Percentiles rank a stretch among this genome's conserved stretches.
Conservation (phyloP, 768 basidiomycete species). For the Suillus spraguei region DNA sequence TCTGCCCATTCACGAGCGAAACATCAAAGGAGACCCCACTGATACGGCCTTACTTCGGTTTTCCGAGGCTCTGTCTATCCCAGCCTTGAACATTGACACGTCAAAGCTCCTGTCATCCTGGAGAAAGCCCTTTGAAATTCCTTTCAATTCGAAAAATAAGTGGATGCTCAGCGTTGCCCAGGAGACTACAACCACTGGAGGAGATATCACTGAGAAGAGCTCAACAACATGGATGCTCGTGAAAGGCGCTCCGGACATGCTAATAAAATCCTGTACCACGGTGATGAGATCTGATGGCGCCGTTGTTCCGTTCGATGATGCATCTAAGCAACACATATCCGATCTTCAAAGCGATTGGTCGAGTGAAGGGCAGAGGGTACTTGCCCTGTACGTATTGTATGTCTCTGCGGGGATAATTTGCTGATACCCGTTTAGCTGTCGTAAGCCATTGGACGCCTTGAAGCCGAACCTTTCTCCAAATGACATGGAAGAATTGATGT, state of each 20-base stretch:
- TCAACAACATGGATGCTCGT: constrained; percentile 40
- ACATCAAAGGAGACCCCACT: constrained; percentile 50
- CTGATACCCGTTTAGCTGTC: constrained; percentile 23
- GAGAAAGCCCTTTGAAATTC: constrained; percentile 38
- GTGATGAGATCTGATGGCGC: constrained; percentile 37
- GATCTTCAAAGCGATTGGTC: constrained; percentile 45
- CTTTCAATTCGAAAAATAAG: constrained; percentile 56
- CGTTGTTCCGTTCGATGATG: constrained; percentile 33
- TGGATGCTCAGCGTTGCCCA: constrained; percentile 54
- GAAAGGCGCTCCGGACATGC: constrained; percentile 63
- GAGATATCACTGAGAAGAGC: constrained; percentile 14
- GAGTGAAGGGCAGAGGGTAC: constrained; percentile 53
- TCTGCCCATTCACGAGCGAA: constrained; percentile 34
- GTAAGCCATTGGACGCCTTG: constrained; percentile 31
- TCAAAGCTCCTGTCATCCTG: constrained; percentile 25
- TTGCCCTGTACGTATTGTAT: constrained; percentile 39
- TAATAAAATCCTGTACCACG: constrained; percentile 42
- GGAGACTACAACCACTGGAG: constrained; percentile 20
- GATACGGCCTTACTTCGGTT: constrained; percentile 58
- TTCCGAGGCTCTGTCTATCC: constrained; percentile 34
- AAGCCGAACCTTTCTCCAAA: constrained; percentile 28
- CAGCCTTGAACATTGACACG: constrained; percentile 24
- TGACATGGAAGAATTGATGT: constrained; percentile 43
- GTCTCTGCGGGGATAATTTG: background rate
- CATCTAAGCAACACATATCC: constrained; percentile 22